Conservation (phyloP, 306 rosid species). For the Sesbania bispinosa region DNA sequence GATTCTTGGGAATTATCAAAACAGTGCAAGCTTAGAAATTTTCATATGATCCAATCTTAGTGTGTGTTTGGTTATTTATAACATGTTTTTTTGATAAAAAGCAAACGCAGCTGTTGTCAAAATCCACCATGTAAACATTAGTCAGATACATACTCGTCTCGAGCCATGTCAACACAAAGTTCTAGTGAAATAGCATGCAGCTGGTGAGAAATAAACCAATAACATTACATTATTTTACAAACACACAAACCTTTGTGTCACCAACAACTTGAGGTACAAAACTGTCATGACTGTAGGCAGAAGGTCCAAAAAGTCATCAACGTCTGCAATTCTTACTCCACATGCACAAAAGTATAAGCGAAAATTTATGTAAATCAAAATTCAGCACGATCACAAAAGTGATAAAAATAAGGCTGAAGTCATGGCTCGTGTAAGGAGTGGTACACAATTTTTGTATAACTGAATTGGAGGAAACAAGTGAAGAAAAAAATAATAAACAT, state of each 20-base stretch:
- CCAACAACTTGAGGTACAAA: not conserved
- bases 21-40: not conserved
- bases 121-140: not conserved
- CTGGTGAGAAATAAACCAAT: not conserved
- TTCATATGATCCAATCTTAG: too few relatives aligned
- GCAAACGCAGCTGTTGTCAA: too few relatives aligned
- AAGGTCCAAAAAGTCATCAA: too few relatives aligned
- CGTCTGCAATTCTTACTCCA: too few relatives aligned
- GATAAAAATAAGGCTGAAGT: slow-evolving; percentile 8
- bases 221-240: not conserved
- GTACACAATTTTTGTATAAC: not conserved
- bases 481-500: slow-evolving; percentile 5
- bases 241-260: not conserved
- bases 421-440: too few relatives aligned
- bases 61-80: too few relatives aligned
- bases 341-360: too few relatives aligned
- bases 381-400: too few relatives aligned
- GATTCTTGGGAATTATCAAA: not conserved
- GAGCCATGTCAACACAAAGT: not conserved
- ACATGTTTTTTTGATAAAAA: too few relatives aligned
- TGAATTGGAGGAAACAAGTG: slow-evolving; percentile 11
- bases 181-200: not conserved
- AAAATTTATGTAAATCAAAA: too few relatives aligned
- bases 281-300: not conserved
- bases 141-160: not conserved